Conservation (phyloP, 2,329 filamentous ascomycete species). For the Lasiodiplodia gonubiensis region DNA sequence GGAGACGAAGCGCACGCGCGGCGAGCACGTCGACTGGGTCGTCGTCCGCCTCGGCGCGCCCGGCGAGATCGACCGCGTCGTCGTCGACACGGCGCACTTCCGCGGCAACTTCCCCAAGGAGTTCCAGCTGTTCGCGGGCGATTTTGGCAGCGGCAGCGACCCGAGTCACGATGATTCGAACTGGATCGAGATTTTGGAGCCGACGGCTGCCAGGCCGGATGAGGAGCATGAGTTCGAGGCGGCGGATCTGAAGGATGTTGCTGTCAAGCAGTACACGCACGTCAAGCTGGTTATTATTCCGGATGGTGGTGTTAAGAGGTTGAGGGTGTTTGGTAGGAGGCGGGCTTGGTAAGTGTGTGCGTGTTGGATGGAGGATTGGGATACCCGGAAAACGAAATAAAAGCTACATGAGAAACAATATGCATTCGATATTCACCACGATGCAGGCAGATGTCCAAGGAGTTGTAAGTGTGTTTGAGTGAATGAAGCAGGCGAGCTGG, state of each 20-base stretch:
- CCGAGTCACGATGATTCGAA: slow-evolving; percentile 62
- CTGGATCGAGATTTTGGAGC: slow-evolving; percentile 70
- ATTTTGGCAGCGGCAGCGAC: slow-evolving; percentile 60
- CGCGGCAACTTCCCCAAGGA: slow-evolving; percentile 83
- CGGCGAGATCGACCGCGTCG: slow-evolving; percentile 67
- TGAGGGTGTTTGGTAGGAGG: slow-evolving; percentile 73
- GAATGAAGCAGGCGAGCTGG: not conserved
- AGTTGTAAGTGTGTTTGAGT: too few species aligned
- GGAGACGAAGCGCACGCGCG: slow-evolving; percentile 79
- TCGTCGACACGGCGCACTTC: slow-evolving; percentile 84
- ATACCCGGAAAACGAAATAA: not conserved
- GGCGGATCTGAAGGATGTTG: slow-evolving; percentile 52
- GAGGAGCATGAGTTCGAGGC: slow-evolving; percentile 69
- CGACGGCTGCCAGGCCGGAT: slow-evolving; percentile 74
- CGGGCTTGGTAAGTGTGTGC: slow-evolving; percentile 23
- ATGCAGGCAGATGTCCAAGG: not conserved
- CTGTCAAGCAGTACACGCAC: slow-evolving; percentile 72
- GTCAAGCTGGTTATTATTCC: slow-evolving; percentile 92
- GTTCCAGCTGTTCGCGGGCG: slow-evolving; percentile 68
- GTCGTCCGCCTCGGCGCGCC: slow-evolving; percentile 74
- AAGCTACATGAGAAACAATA: not conserved
- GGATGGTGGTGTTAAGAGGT: slow-evolving; percentile 88
- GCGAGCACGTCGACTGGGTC: slow-evolving; percentile 80
- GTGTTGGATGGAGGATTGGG: not conserved
- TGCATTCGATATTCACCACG: not conserved